Conservation (phyloP, 2,329 filamentous ascomycete species). For the Monosporascus ibericus region DNA sequence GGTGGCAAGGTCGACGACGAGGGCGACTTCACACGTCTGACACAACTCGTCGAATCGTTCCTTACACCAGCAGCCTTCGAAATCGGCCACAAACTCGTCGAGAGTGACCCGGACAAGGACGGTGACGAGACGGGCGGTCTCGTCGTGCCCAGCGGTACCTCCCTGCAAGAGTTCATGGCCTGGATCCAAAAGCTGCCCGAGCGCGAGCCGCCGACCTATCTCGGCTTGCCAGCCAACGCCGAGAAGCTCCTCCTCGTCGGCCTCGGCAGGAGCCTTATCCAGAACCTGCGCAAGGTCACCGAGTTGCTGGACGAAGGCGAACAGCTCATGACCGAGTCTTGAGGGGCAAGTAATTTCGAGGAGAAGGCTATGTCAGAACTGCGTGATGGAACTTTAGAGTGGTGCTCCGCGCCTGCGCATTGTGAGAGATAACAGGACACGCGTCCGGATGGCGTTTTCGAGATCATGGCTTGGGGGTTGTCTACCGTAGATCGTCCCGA, state of each 20-base stretch:
- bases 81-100: constrained; percentile 82
- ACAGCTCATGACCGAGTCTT: constrained; percentile 69
- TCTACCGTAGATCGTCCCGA: too few species aligned
- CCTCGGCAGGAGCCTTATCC: constrained; percentile 77
- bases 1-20: constrained; percentile 96
- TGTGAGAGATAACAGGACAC: too few species aligned
- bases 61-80: constrained; percentile 89
- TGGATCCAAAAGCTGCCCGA: constrained; percentile 94
- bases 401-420: too few species aligned
- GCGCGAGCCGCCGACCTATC: constrained; percentile 90
- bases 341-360: neutral
- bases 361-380: too few species aligned
- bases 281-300: constrained; percentile 77
- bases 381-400: too few species aligned
- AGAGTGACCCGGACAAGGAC: constrained; percentile 47
- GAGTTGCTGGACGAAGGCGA: constrained; percentile 91
- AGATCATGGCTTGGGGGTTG: too few species aligned
- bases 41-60: constrained; percentile 66
- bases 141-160: constrained; percentile 72
- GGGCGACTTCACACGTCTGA: constrained; percentile 70
- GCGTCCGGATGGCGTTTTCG: too few species aligned
- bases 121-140: constrained; percentile 44
- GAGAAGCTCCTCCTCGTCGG: constrained; percentile 92
- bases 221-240: constrained; percentile 89
- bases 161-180: constrained; percentile 75